Evolutionary conservation across 1,284 basidiomycete species (phyloP).

Genomic region (Cystobasidium sp.): DNA sequence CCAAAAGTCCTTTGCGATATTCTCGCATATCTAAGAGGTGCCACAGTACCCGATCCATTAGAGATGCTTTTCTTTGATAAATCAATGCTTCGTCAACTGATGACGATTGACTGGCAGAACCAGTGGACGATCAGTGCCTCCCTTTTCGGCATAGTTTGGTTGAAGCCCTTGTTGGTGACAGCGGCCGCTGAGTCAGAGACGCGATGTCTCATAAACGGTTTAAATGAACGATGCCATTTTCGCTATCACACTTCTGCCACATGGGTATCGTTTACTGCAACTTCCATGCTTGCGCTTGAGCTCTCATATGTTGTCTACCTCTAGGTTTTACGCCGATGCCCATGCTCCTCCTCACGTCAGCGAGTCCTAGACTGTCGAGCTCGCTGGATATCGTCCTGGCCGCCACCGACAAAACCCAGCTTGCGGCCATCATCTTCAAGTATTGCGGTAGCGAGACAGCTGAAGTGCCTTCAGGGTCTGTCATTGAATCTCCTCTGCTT

Average conservation of each 20-base stretch:
- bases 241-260: background rate
- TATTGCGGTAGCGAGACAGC: background rate
- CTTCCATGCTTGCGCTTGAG: constrained; percentile 23
- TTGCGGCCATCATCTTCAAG: constrained; percentile 29
- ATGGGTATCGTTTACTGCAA: background rate
- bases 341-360: constrained; percentile 31
- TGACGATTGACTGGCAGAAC: too few species aligned
- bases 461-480: constrained; percentile 35
- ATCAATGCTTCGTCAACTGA: too few species aligned
- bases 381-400: constrained; percentile 39
- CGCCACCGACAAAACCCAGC: constrained; percentile 38
- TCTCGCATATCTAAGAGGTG: too few species aligned
- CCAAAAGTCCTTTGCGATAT: too few species aligned
- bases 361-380: constrained; percentile 45
- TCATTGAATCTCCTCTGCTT: constrained; percentile 50
- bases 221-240: too few species aligned
- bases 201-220: too few species aligned
- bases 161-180: too few species aligned
- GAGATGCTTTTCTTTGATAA: too few species aligned
- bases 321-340: constrained; percentile 25
- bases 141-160: too few species aligned
- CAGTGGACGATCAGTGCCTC: too few species aligned
- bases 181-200: too few species aligned
- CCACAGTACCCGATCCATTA: too few species aligned
- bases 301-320: constrained; percentile 33